Evolutionary conservation across 2,329 filamentous ascomycete genomes (phyloP), one percentile per base, ranked within the genome.

Genomic region (Lasiodiplodia citricola): DNA sequence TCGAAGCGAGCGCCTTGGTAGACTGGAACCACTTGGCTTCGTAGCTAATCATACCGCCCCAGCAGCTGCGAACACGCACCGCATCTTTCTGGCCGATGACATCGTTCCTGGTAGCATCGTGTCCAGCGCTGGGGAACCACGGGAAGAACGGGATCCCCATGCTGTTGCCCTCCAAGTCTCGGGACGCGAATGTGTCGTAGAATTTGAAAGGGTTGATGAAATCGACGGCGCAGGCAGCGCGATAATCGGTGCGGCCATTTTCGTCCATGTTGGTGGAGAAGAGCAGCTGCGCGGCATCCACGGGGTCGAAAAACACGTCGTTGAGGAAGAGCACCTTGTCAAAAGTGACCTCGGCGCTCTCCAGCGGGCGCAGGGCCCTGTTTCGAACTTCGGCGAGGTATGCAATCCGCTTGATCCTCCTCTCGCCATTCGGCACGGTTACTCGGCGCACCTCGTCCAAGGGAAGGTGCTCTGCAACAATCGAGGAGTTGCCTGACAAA

Each of bases 381-480:
- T 94, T 94, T 62, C 92, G 87, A 62, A 92, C 88, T 75, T 91
- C 88, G 14, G 92, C 90, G 23, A 94, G 83, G 77, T 90, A 93
- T 37, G 89, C 86, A 54, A 94, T 89, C n/a, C 92, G 86, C 77
- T 92, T 92, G 47, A 90, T 83, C n/a, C 88, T 86, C 51, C 82
- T 81, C 50, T 86, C 84, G 0, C 90, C 90, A 68, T 87, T 87
- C 2, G 90, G 89, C 44, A 92, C 81, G 2, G 82, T 86, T 56
- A 92, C 81, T 66, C 86, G 87, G 5, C 87, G 86, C 1, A 93
- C 82, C 1, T 80, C 78, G n/a, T 80, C 78, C 51, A 89, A 75
- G 69, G 89, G 82, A 54, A 93, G 78, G 71, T 88, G 84, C 52
- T 87, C 90, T 58, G 83, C 86, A 7, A 91, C 83, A 66, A 93